phyloP scores from a whole-genome alignment of 192 early-diverging fungal species.

The Coemansia sp. region DNA sequence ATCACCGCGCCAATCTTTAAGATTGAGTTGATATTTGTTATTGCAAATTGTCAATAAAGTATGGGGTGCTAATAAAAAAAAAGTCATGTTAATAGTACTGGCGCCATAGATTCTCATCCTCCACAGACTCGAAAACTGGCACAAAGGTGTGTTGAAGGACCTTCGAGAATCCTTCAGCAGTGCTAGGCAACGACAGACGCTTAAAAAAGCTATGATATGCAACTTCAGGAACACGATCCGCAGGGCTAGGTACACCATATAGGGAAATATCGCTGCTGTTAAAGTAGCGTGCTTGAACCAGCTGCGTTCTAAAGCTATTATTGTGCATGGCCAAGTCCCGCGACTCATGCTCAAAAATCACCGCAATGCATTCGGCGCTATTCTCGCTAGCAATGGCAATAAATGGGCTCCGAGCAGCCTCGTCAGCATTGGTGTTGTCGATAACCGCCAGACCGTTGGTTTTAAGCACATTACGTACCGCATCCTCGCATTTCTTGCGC shows the following conservation, averaged over 20 bases:
- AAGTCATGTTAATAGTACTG: slow-evolving; percentile 27
- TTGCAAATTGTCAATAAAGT: too few species aligned
- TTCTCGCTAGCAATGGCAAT: slow-evolving; percentile 58
- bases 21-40: too few species aligned
- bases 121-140: slow-evolving; percentile 21
- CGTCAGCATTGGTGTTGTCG: slow-evolving; percentile 79
- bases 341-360: slow-evolving; percentile 60
- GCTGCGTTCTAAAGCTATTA: slow-evolving; percentile 64
- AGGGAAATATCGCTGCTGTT: neutral
- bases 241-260: slow-evolving; percentile 7
- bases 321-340: slow-evolving; percentile 78
- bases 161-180: slow-evolving; percentile 24
- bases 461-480: slow-evolving; percentile 54
- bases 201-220: slow-evolving; percentile 48
- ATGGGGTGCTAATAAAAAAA: neutral
- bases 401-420: slow-evolving; percentile 60
- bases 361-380: slow-evolving; percentile 21
- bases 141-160: slow-evolving; percentile 29
- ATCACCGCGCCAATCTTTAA: neutral
- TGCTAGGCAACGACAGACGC: slow-evolving; percentile 18
- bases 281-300: slow-evolving; percentile 35
- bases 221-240: slow-evolving; percentile 32
- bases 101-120: slow-evolving; percentile 37
- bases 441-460: slow-evolving; percentile 65
- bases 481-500: slow-evolving; percentile 68